These are phyloP conservation scores for Trichosphaerium sp. DNA, from an alignment of 78 protist genomes.

Conservation along the genomic window DNA sequence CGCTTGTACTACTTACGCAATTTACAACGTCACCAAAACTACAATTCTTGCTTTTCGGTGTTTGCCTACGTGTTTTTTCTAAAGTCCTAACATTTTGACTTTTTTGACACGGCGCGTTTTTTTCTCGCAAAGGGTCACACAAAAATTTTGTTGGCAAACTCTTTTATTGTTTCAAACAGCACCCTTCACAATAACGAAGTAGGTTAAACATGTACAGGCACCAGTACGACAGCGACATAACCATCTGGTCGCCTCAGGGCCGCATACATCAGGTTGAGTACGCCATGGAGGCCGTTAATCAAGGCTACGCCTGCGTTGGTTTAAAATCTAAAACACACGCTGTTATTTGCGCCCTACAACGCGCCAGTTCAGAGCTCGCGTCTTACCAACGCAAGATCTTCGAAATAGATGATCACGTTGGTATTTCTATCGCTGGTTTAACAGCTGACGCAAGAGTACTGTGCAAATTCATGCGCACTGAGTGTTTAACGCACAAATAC, in stretches of 20 bases:
- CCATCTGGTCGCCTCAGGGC: constrained; percentile 83
- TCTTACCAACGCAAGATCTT: constrained; percentile 83
- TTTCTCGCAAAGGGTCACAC: no score
- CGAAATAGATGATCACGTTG: constrained; percentile 83
- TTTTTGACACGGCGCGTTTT: no score
- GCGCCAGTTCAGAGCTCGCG: constrained; percentile 72
- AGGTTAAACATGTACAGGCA: constrained; percentile 56
- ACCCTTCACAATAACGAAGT: no score
- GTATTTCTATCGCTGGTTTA: constrained; percentile 87
- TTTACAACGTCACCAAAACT: no score
- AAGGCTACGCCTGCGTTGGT: constrained; percentile 84
- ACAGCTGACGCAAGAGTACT: constrained; percentile 63
- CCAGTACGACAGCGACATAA: constrained; percentile 78
- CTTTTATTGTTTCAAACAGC: no score
- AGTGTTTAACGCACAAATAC: constrained; percentile 70
- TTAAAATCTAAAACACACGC: constrained; percentile 60
- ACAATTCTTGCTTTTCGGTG: no score
- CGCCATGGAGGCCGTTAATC: constrained; percentile 97
- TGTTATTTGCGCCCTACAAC: constrained; percentile 75
- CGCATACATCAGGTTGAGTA: constrained; percentile 93
- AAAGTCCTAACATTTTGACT: no score
- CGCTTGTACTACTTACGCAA: no score
- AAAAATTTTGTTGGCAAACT: no score
- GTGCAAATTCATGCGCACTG: constrained; percentile 68
- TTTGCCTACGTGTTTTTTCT: no score